These are phyloP conservation scores for Beauveria sp. DNA, from an alignment of 2,329 filamentous ascomycete genomes.

Conservation along the genomic window DNA sequence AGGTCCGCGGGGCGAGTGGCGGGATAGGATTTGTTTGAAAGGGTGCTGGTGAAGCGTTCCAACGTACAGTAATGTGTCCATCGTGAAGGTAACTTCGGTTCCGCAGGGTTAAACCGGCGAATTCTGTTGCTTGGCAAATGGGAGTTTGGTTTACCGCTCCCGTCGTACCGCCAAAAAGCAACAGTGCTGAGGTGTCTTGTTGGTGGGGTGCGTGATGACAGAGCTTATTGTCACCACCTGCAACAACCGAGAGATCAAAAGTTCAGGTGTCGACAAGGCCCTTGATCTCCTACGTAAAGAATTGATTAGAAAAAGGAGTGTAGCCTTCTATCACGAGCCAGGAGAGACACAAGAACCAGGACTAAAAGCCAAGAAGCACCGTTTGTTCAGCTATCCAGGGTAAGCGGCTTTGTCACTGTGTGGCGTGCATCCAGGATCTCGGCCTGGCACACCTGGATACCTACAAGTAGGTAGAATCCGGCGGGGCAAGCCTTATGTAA, in stretches of 20 bases:
- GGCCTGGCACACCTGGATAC: background rate
- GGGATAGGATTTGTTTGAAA: background rate
- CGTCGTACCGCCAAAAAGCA: background rate
- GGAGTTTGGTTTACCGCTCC: background rate
- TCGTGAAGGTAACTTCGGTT: slow-evolving; percentile 10
- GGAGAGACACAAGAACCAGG: background rate
- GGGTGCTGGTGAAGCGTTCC: background rate
- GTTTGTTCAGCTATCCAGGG: slow-evolving; percentile 1
- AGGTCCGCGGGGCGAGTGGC: background rate
- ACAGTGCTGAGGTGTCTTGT: background rate
- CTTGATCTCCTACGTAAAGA: background rate
- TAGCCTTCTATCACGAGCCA: too few relatives aligned
- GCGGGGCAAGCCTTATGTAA: slow-evolving; percentile 2
- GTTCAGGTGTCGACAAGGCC: background rate
- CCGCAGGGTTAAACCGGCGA: background rate
- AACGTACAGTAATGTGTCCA: slow-evolving; percentile 27
- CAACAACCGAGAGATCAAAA: background rate
- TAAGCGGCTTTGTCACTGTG: background rate
- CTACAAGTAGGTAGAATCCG: background rate
- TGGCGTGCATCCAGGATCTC: slow-evolving; percentile 4
- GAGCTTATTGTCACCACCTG: background rate
- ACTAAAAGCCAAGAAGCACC: background rate
- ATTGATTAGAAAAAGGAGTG: background rate
- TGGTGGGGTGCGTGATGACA: slow-evolving; percentile 8
- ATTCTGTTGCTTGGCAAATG: background rate